These are phyloP conservation scores for Irpex rosettiformis DNA, from an alignment of 1,284 basidiomycete genomes.

Conservation along the genomic window DNA sequence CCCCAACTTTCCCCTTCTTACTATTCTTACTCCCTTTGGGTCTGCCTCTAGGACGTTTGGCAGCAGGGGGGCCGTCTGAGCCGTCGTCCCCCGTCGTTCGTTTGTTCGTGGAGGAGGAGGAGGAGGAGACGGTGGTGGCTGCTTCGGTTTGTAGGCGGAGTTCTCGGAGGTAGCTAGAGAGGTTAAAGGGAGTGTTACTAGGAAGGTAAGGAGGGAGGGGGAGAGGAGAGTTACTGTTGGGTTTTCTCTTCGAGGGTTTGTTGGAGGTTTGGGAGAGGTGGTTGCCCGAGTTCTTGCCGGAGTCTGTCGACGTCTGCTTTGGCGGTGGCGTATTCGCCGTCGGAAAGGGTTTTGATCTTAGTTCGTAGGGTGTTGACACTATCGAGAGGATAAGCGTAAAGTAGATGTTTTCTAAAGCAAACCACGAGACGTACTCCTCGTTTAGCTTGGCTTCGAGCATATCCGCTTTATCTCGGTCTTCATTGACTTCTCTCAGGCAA, in stretches of 20 bases:
- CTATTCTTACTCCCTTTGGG: slow-evolving; percentile 44
- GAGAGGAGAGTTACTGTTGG: slow-evolving; percentile 47
- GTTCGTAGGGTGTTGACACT: slow-evolving; percentile 60
- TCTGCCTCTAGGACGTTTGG: slow-evolving; percentile 40
- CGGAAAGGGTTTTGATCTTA: slow-evolving; percentile 64
- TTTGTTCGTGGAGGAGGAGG: slow-evolving; percentile 24
- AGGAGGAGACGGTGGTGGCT: slow-evolving; percentile 13
- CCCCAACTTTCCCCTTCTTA: slow-evolving; percentile 15
- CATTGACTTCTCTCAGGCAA: slow-evolving; percentile 69
- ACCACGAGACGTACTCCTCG: slow-evolving; percentile 50
- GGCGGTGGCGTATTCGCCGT: slow-evolving; percentile 68
- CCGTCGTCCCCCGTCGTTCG: not conserved
- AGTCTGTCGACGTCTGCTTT: slow-evolving; percentile 73
- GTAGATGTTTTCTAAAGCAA: not conserved
- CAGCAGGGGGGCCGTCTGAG: slow-evolving; percentile 27
- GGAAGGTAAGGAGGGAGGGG: not conserved
- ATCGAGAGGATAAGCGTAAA: slow-evolving; percentile 4
- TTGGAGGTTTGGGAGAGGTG: slow-evolving; percentile 66
- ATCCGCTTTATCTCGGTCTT: slow-evolving; percentile 73
- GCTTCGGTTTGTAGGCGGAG: slow-evolving; percentile 31
- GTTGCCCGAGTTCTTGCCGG: slow-evolving; percentile 69
- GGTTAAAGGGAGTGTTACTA: not conserved
- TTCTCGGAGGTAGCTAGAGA: slow-evolving; percentile 36
- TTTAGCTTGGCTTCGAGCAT: slow-evolving; percentile 48
- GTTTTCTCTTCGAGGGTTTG: slow-evolving; percentile 70